Evolutionary conservation across 2,329 filamentous ascomycete genomes (phyloP).

Genomic region (Xylaria sp.): DNA sequence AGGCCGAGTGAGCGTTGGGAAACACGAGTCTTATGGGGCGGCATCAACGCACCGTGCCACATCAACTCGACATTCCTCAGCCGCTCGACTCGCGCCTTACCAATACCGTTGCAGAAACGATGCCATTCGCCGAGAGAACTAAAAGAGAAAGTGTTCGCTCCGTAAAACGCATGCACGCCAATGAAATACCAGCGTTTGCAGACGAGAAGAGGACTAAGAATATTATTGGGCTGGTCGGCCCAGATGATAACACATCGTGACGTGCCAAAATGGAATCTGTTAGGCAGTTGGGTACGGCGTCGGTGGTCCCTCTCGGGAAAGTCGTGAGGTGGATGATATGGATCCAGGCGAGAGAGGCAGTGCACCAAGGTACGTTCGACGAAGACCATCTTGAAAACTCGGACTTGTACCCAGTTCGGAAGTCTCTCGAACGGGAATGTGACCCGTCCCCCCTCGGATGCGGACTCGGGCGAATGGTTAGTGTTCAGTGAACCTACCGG

Average conservation of each 20-base stretch:
- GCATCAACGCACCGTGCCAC: slow-evolving; percentile 36
- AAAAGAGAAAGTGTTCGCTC: slow-evolving; percentile 53
- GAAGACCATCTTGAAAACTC: slow-evolving; percentile 43
- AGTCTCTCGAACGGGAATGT: slow-evolving; percentile 38
- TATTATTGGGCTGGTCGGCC: slow-evolving; percentile 39
- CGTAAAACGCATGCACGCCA: slow-evolving; percentile 50
- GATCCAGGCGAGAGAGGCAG: slow-evolving; percentile 49
- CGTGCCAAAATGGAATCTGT: slow-evolving; percentile 45
- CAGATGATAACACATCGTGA: slow-evolving; percentile 37
- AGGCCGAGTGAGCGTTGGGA: slow-evolving; percentile 45
- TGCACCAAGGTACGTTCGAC: slow-evolving; percentile 44
- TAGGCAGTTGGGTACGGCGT: slow-evolving; percentile 32
- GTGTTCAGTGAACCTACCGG: too few species aligned
- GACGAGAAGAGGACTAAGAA: slow-evolving; percentile 45
- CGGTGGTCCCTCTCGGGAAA: slow-evolving; percentile 15
- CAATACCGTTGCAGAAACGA: slow-evolving; percentile 49
- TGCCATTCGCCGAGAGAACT: slow-evolving; percentile 56
- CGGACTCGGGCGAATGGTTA: neutral
- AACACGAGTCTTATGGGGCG: slow-evolving; percentile 13
- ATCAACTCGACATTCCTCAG: slow-evolving; percentile 49
- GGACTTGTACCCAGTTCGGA: slow-evolving; percentile 33
- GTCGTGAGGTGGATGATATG: slow-evolving; percentile 25
- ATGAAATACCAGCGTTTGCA: slow-evolving; percentile 45
- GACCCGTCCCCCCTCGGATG: too few species aligned
- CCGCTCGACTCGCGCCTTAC: slow-evolving; percentile 41